Base-by-base conservation (phyloP, 164 flowering plant genomes). In the Houttuynia cordata region DNA sequence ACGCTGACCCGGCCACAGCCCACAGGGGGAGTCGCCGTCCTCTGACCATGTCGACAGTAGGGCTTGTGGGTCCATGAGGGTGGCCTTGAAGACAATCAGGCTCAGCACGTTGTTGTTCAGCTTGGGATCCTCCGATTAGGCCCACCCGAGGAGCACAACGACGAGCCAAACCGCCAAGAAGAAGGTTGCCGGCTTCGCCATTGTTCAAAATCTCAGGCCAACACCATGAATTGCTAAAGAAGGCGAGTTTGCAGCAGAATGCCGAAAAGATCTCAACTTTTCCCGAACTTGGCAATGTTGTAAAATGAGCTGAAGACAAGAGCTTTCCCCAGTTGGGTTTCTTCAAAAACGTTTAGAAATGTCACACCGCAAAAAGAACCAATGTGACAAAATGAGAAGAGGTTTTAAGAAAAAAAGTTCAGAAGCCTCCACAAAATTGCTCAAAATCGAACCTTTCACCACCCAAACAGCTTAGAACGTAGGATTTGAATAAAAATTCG, bases 1-100 rank as follows among this genome's bases (percentile, higher is more conserved):
- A 89, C 74, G 0, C 98, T 93, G 17, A 14, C 47, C 98, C 98
- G 87, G 76, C 63, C 69, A 67, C n/a, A n/a, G n/a, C n/a, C n/a
- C n/a, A n/a, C 98, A 92, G 42, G 96, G 81, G 40, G 58, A 80
- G 55, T 79, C 77, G 57, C 83, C 95, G 52, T 92, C 96, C 67
- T 85, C 91, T 52, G 75, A 83, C 98, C 98, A 92, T 50, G 92
- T 79, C 5, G 65, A 61, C 19, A 92, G 75, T 67, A 78, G 81
- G 13, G 70, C 71, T 8, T 71, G 57, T 22, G 96, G 96, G 72
- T 92, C 95, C 71, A 71, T 65, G 53, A 92, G 59, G 61, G 82
- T 91, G 9, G 91, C 91, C 68, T 88, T 92, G 70, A 92, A 88
- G 53, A 85, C 96, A n/a, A 92, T 85, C 64, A 92, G 73, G 34